A percentile compares a stretch with the other conserved stretches of the same genome.
phyloP scores from a whole-genome alignment of 169 alveolate species.

The Plasmodium chabaudi region DNA sequence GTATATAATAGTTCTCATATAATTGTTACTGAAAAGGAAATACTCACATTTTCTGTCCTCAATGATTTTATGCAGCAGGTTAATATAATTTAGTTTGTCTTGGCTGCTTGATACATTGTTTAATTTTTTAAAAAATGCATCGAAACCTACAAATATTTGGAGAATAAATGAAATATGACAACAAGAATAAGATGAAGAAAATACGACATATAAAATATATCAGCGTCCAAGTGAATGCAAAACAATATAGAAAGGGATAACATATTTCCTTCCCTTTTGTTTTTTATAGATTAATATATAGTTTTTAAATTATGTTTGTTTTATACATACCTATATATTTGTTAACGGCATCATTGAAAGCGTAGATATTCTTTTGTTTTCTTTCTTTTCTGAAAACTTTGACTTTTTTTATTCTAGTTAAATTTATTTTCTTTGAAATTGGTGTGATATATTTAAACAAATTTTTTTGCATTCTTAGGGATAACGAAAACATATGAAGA shows the following conservation, averaged over 20 bases:
- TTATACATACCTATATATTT: constrained; percentile 60
- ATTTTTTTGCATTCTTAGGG: constrained; percentile 77
- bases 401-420: constrained; percentile 33
- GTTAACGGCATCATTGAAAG: constrained; percentile 70
- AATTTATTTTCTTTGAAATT: constrained; percentile 52
- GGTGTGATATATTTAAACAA: constrained; percentile 74
- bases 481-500: constrained; percentile 47
- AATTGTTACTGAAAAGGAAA: constrained; percentile 51
- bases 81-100: constrained; percentile 63
- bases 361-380: constrained; percentile 31
- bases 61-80: constrained; percentile 38
- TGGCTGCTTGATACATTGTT: constrained; percentile 43
- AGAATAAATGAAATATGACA: background rate
- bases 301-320: no score
- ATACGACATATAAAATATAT: no score
- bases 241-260: no score
- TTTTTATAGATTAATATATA: no score
- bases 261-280: no score
- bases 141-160: constrained; percentile 37
- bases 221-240: no score
- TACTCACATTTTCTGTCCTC: constrained; percentile 61
- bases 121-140: constrained; percentile 52
- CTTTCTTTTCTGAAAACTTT: constrained; percentile 47
- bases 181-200: background rate
- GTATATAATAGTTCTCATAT: constrained; percentile 72